phyloP scores from a whole-genome alignment of 2,329 filamentous ascomycete species.

The Hypoxylon sp. region DNA sequence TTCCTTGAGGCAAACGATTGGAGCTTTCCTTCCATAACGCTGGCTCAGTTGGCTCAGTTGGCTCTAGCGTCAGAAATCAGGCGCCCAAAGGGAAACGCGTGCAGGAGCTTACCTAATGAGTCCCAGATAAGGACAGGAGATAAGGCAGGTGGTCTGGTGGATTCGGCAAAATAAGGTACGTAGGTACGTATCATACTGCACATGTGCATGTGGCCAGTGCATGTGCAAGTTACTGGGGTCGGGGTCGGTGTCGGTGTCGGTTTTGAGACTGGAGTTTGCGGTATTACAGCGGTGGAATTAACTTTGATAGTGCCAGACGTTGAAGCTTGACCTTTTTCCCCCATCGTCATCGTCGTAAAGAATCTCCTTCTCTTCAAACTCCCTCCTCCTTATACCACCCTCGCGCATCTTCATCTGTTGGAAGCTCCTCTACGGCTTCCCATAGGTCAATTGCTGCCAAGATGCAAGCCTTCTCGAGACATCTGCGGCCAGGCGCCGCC shows the following conservation, averaged over 20 bases:
- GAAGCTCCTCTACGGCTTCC: conserved; percentile 33
- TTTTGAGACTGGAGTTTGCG: conserved; percentile 29
- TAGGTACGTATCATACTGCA: conserved; percentile 14
- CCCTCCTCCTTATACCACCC: neutral
- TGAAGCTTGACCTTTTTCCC: conserved; percentile 34
- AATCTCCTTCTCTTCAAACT: conserved; percentile 8
- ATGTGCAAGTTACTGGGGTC: conserved; percentile 27
- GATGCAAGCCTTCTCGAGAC: conserved; percentile 90
- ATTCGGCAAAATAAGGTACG: conserved; percentile 19
- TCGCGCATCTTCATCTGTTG: conserved; percentile 32
- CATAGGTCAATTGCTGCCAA: conserved; percentile 44
- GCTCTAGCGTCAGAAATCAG: conserved; percentile 29
- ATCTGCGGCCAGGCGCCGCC: conserved; percentile 75
- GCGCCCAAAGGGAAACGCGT: conserved; percentile 45
- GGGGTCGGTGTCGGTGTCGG: conserved; percentile 11
- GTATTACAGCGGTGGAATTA: conserved; percentile 37
- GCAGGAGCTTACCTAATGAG: conserved; percentile 23
- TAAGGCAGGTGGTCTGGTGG: neutral
- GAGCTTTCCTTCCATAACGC: conserved; percentile 24
- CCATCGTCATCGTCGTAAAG: conserved; percentile 18
- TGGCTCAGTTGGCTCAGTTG: conserved; percentile 14
- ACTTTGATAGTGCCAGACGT: conserved; percentile 36
- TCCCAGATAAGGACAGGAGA: neutral
- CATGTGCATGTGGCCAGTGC: conserved; percentile 39
- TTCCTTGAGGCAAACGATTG: conserved; percentile 19